phyloP scores from a whole-genome alignment of 2,329 filamentous ascomycete species.

The Hymenoscyphus salicellus region DNA sequence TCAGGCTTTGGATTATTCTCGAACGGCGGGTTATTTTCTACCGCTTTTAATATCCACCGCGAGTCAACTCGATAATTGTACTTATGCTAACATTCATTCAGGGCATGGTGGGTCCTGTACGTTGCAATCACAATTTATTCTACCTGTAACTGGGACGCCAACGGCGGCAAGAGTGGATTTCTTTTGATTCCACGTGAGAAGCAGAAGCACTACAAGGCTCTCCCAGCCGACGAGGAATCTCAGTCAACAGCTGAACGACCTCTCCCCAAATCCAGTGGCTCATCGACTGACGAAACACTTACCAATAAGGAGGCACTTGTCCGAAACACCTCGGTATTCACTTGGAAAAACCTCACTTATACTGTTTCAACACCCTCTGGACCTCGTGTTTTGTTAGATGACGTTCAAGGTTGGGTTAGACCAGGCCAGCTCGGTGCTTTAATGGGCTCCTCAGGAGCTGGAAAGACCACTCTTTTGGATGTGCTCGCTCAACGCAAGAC shows the following conservation, averaged over 20 bases:
- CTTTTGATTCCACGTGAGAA: constrained; percentile 63
- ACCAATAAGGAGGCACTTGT: constrained; percentile 46
- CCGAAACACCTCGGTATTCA: constrained; percentile 66
- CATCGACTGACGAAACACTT: constrained; percentile 18
- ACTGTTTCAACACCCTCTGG: constrained; percentile 60
- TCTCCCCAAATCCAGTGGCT: constrained; percentile 12
- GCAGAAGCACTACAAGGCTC: constrained; percentile 40
- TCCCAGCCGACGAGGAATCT: constrained; percentile 50
- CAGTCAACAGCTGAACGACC: constrained; percentile 25
- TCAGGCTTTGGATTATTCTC: too few species aligned
- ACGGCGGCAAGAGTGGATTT: constrained; percentile 50
- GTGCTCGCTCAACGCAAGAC: constrained; percentile 62
- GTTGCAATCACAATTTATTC: constrained; percentile 55
- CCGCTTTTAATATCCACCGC: too few species aligned
- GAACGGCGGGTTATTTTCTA: too few species aligned
- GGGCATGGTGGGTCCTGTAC: constrained; percentile 59
- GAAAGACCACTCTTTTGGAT: constrained; percentile 61
- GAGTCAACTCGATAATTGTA: neutral
- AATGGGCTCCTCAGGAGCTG: constrained; percentile 56
- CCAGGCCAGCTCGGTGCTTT: constrained; percentile 57
- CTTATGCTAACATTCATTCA: neutral
- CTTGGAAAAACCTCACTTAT: constrained; percentile 69
- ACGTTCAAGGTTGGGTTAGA: constrained; percentile 79
- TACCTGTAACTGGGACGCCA: constrained; percentile 55
- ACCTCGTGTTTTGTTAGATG: constrained; percentile 68